phyloP scores from a whole-genome alignment of 768 basidiomycete genomes.

The Trametes coccinea region DNA sequence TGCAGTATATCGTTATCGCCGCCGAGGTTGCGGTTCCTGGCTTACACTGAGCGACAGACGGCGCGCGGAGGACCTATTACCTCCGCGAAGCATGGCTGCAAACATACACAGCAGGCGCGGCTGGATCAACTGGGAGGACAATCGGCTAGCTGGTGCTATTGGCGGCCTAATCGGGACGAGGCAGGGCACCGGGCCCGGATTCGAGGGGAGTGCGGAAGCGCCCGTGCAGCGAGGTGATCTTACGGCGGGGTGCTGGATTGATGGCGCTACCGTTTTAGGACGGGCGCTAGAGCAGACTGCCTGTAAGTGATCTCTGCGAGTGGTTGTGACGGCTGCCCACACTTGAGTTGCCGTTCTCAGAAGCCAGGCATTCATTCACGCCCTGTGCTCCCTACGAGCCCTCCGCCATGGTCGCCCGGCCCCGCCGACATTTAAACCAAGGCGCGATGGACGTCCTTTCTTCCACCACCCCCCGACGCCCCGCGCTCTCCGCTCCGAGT shows the following conservation, averaged over 20 bases:
- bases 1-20: too few species aligned
- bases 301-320: neutral
- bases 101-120: neutral
- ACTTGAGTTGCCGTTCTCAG: neutral
- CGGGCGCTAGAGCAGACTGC: neutral
- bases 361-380: neutral
- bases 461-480: constrained; percentile 10
- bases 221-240: constrained; percentile 5
- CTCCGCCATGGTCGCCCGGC: constrained; percentile 3
- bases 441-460: constrained; percentile 7
- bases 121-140: neutral
- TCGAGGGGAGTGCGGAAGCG: neutral
- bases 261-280: neutral
- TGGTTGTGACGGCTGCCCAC: neutral
- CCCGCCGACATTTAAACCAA: constrained; percentile 11
- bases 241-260: neutral
- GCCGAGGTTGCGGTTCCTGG: too few species aligned
- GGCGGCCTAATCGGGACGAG: neutral
- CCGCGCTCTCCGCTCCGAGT: neutral
- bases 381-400: neutral
- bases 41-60: too few species aligned
- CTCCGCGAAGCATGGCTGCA: neutral
- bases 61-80: neutral
- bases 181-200: neutral
- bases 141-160: constrained; percentile 7